Percentiles rank a stretch among this genome's conserved stretches.
These are phyloP conservation scores for Filobasidium floriforme DNA, from an alignment of 768 basidiomycete genomes.

Conservation along the genomic window DNA sequence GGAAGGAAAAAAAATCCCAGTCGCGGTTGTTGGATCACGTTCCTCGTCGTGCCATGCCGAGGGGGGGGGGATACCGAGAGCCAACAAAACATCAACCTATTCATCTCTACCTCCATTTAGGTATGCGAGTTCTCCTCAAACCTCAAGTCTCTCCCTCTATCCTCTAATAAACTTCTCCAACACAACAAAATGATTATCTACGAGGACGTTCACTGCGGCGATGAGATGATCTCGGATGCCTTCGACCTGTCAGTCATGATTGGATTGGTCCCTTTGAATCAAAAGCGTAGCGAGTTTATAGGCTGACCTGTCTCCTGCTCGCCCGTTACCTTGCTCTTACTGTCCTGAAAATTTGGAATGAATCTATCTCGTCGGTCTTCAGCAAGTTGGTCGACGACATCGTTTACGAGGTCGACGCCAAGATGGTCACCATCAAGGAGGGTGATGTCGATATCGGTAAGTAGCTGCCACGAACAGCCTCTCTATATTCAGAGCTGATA, in stretches of 20 bases:
- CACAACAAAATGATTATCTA: slow-evolving; percentile 43
- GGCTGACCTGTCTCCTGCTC: background rate
- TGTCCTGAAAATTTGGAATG: no score
- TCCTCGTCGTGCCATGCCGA: no score
- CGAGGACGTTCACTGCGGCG: slow-evolving; percentile 56
- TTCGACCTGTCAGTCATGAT: slow-evolving; percentile 62
- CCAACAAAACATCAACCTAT: background rate
- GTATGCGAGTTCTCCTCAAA: background rate
- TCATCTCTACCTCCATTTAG: background rate
- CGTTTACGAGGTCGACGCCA: slow-evolving; percentile 80
- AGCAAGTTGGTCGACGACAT: slow-evolving; percentile 72
- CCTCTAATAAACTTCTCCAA: background rate
- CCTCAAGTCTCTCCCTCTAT: background rate
- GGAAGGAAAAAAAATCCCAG: no score
- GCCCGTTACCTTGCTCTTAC: background rate
- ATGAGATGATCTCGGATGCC: slow-evolving; percentile 93
- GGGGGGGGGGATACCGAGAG: no score
- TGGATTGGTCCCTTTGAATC: background rate
- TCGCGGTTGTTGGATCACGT: no score
- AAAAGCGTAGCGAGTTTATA: no score
- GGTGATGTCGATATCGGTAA: slow-evolving; percentile 86
- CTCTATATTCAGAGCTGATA: background rate
- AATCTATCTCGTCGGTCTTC: background rate
- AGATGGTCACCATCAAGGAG: slow-evolving; percentile 59
- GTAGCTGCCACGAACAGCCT: slow-evolving; percentile 30